Evolutionary conservation across 2,329 filamentous ascomycete genomes (phyloP), one percentile per base, ranked within the genome.

Genomic region (Laburnicola sp.): DNA sequence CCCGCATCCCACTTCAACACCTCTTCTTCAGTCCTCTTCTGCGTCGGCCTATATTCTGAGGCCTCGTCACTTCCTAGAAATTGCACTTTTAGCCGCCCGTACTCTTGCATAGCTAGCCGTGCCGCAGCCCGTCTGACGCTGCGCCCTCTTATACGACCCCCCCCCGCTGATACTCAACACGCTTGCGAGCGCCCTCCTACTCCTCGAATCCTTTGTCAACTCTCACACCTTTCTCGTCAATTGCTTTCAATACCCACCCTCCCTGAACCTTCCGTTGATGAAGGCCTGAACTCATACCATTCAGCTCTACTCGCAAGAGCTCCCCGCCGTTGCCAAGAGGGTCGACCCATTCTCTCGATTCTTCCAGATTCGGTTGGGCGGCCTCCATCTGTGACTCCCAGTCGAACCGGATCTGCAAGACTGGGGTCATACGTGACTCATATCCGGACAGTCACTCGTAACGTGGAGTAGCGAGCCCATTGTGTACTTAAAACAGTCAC

Each of bases 401-500:
- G 40, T 30, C 36, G 26, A 35, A 36, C 42, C 49, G 27, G 47
- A 38, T 30, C 35, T 48, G 39, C 48, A 39, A 45, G 39, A 51
- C 28, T 36, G 40, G 48, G 16, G 31, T 59, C 54, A 50, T 40
- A 11, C 39, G 61, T 72, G 69, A 72, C 68, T 72, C 69, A 72
- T 67, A 63, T 49, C 57, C 64, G 54, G 58, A 56, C 37, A 44
- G 49, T 36, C 54, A 49, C 53, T 44, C 32, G 45, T 39, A 32
- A 50, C 44, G 45, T 34, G 41, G 51, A 56, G 47, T 32, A 36
- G 30, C 39, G 50, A 51, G 51, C 58, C 60, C 55, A 62, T 59
- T 51, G 52, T 51, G 52, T 64, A 58, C 57, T 56, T 53, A 56
- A 56, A 45, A 64, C 64, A 73, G 66, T 73, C 68, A 72, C 59